phyloP scores from a whole-genome alignment of 495 filamentous ascomycete species.

The Hypomontagnella submonticulosa region DNA sequence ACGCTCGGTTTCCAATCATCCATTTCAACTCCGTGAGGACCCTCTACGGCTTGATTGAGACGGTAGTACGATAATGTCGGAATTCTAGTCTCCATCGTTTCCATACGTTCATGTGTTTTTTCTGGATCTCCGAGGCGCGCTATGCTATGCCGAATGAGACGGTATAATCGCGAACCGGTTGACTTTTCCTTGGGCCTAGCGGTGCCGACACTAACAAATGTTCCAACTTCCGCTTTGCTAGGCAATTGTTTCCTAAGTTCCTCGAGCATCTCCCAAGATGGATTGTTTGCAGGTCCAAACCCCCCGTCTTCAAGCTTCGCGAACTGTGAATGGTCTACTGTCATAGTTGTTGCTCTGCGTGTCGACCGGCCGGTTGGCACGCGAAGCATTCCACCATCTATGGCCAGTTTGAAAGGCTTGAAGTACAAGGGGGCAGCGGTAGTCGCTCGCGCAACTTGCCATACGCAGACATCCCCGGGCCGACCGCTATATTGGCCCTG shows the following conservation, averaged over 20 bases:
- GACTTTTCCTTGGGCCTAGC: conserved; percentile 17
- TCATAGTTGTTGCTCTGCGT: too few species aligned
- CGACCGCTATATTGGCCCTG: conserved; percentile 20
- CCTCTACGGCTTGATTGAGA: conserved; percentile 15
- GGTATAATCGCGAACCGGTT: neutral
- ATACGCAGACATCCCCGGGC: conserved; percentile 54
- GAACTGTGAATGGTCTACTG: neutral
- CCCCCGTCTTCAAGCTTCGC: conserved; percentile 16
- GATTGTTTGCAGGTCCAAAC: conserved; percentile 45
- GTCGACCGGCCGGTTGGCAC: neutral
- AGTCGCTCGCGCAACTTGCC: conserved; percentile 64
- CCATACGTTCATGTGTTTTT: conserved; percentile 7
- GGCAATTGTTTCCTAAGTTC: conserved; percentile 36
- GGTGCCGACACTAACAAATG: conserved; percentile 49
- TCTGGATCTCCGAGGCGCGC: conserved; percentile 22
- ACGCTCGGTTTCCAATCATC: conserved; percentile 26
- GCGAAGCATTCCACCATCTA: conserved; percentile 20
- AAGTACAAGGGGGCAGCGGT: conserved; percentile 65
- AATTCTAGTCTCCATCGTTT: too few species aligned
- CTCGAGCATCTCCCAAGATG: conserved; percentile 38
- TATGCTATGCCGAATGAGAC: conserved; percentile 7
- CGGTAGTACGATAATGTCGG: conserved; percentile 16
- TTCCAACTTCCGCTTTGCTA: conserved; percentile 18
- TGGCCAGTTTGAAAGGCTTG: conserved; percentile 45
- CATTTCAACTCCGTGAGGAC: conserved; percentile 9